Evolutionary conservation across 768 basidiomycete genomes (phyloP).

Genomic region (Mrakia gelida): DNA sequence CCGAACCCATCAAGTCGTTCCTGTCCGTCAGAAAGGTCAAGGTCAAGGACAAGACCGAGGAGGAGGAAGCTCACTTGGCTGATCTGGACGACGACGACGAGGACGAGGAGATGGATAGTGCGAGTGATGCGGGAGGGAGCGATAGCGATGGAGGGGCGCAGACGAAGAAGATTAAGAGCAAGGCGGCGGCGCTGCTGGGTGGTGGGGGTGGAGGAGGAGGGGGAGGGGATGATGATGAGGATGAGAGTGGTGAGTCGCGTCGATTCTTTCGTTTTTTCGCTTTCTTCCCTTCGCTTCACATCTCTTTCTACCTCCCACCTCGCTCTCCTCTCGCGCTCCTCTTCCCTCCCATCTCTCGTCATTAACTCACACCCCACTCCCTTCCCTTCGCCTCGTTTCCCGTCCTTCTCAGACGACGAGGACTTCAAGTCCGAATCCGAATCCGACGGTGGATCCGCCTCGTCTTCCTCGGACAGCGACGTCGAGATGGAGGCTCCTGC

Average conservation of each 20-base stretch:
- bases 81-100: slow-evolving; percentile 65
- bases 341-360: slow-evolving; percentile 19
- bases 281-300: background rate
- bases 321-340: slow-evolving; percentile 2
- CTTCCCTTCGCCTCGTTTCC: no score
- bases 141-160: slow-evolving; percentile 16
- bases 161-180: slow-evolving; percentile 20
- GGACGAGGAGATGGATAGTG: slow-evolving; percentile 69
- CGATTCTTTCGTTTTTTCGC: no score
- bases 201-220: background rate
- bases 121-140: slow-evolving; percentile 50
- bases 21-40: slow-evolving; percentile 85
- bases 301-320: background rate
- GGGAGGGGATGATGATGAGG: slow-evolving; percentile 37
- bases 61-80: slow-evolving; percentile 41
- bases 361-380: background rate
- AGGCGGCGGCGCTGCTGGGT: background rate
- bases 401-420: slow-evolving; percentile 57
- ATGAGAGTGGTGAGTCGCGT: slow-evolving; percentile 39
- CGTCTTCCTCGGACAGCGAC: slow-evolving; percentile 67
- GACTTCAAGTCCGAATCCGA: slow-evolving; percentile 80
- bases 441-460: slow-evolving; percentile 76
- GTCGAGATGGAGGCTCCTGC: slow-evolving; percentile 50
- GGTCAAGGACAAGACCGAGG: slow-evolving; percentile 92
- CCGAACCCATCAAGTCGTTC: slow-evolving; percentile 76